Percentiles rank a stretch among this genome's conserved stretches.
Evolutionary conservation across 345 rosid genomes (phyloP).

Genomic region (Salix caprea): DNA sequence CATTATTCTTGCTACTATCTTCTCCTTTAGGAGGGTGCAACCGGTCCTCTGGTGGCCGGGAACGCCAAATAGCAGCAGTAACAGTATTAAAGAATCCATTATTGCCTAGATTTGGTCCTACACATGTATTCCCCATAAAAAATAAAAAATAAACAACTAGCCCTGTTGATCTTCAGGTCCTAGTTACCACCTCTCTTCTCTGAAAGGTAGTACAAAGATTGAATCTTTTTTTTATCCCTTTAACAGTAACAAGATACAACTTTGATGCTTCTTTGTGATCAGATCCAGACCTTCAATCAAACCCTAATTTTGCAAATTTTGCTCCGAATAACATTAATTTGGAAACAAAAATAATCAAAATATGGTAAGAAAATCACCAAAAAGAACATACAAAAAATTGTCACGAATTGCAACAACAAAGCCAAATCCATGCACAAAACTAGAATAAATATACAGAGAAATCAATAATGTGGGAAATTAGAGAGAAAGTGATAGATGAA

Average conservation of each 20-base stretch:
- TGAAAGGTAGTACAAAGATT: constrained; percentile 9
- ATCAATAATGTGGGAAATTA: background rate
- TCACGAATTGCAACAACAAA: background rate
- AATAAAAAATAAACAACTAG: background rate
- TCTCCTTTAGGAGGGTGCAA: constrained; percentile 37
- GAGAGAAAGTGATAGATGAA: background rate
- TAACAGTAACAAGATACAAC: background rate
- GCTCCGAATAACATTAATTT: constrained; percentile 4
- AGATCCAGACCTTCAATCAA: background rate
- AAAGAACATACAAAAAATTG: background rate
- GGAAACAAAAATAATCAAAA: constrained; percentile 7
- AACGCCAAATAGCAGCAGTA: constrained; percentile 73
- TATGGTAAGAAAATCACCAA: background rate
- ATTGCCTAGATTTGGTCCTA: constrained; percentile 65
- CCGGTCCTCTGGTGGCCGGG: constrained; percentile 49
- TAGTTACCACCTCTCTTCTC: constrained; percentile 17
- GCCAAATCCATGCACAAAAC: background rate
- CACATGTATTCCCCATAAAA: constrained; percentile 87
- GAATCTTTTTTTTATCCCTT: constrained; percentile 19
- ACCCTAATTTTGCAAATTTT: background rate
- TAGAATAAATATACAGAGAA: background rate
- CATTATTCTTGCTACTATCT: constrained; percentile 18
- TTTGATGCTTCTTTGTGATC: background rate
- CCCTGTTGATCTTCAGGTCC: constrained; percentile 22
- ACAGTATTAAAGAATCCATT: constrained; percentile 78